Percentiles rank a stretch among this genome's conserved stretches.
phyloP scores from a whole-genome alignment of 352 stramenopile genomes.

The Globisporangium cystogenes region DNA sequence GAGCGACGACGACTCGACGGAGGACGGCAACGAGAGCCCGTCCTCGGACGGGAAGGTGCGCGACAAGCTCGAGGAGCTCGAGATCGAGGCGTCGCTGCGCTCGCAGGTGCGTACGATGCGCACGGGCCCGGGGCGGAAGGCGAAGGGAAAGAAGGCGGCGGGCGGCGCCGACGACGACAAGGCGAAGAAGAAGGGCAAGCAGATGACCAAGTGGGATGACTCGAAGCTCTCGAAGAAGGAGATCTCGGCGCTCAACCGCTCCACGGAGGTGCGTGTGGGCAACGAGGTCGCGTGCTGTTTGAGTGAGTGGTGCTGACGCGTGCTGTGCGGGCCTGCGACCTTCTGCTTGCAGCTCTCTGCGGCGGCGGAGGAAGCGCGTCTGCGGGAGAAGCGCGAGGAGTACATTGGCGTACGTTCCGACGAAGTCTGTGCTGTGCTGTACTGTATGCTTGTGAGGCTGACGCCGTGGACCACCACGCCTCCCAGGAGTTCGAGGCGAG shows the following conservation, averaged over 20 bases:
- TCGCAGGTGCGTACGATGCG: slow-evolving; percentile 54
- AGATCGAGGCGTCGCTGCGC: slow-evolving; percentile 37
- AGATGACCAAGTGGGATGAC: slow-evolving; percentile 85
- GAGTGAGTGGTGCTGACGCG: not conserved
- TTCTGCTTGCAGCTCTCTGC: slow-evolving; percentile 34
- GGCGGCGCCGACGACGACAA: slow-evolving; percentile 18
- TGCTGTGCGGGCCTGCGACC: too few relatives aligned
- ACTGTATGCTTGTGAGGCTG: not conserved
- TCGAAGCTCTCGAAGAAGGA: slow-evolving; percentile 85
- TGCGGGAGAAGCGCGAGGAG: slow-evolving; percentile 65
- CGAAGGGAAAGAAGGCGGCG: slow-evolving; percentile 40
- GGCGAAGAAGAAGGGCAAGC: slow-evolving; percentile 64
- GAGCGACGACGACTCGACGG: slow-evolving; percentile 48
- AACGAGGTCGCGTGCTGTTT: not conserved
- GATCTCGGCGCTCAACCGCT: slow-evolving; percentile 65
- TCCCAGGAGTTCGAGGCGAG: slow-evolving; percentile 62
- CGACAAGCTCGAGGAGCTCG: slow-evolving; percentile 52
- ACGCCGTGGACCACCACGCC: too few relatives aligned
- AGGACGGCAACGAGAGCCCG: slow-evolving; percentile 52
- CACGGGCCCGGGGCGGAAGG: slow-evolving; percentile 53
- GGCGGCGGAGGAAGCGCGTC: slow-evolving; percentile 64
- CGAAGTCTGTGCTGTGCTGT: too few relatives aligned
- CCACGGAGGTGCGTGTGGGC: slow-evolving; percentile 36
- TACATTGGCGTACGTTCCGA: slow-evolving; percentile 84
- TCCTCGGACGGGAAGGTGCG: slow-evolving; percentile 43